A percentile compares a stretch with the other conserved stretches of the same genome.
Conservation (phyloP, 257 asterid genomes). For the Haberlea rhodopensis region DNA sequence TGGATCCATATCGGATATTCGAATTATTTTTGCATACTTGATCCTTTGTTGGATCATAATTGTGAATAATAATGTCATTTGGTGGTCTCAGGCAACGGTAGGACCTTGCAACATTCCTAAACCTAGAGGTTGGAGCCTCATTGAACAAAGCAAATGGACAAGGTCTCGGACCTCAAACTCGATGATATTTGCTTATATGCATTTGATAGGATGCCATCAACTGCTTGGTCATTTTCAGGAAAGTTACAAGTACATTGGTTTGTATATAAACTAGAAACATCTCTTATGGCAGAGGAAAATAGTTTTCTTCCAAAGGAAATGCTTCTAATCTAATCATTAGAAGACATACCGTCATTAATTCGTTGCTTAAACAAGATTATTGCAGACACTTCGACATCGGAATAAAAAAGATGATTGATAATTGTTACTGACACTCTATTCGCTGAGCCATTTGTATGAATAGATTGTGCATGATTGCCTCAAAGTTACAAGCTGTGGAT, state of each 20-base stretch:
- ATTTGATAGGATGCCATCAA: not conserved
- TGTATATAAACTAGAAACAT: not conserved
- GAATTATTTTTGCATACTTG: constrained; percentile 9
- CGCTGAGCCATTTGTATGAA: not conserved
- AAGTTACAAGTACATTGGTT: not conserved
- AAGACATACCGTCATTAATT: not conserved
- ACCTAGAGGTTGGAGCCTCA: constrained; percentile 93
- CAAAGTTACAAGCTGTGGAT: too few relatives aligned
- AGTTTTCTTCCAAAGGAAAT: not conserved
- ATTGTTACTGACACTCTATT: not conserved
- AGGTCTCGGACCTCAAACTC: constrained; percentile 47
- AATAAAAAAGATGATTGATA: not conserved
- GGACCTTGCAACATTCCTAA: constrained; percentile 94
- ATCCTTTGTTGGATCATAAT: constrained; percentile 6
- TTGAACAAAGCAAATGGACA: constrained; percentile 94
- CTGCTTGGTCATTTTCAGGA: not conserved
- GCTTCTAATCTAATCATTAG: not conserved
- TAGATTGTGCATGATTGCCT: not conserved
- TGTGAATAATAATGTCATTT: constrained; percentile 21
- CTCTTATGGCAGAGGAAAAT: not conserved
- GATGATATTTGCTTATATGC: constrained; percentile 19
- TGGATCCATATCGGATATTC: too few relatives aligned
- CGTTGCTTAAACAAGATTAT: not conserved
- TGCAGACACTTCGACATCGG: not conserved
- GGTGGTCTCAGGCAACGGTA: constrained; percentile 69